Evolutionary conservation across 192 early-diverging fungal genomes (phyloP).

Genomic region (Umbelopsis vinacea): DNA sequence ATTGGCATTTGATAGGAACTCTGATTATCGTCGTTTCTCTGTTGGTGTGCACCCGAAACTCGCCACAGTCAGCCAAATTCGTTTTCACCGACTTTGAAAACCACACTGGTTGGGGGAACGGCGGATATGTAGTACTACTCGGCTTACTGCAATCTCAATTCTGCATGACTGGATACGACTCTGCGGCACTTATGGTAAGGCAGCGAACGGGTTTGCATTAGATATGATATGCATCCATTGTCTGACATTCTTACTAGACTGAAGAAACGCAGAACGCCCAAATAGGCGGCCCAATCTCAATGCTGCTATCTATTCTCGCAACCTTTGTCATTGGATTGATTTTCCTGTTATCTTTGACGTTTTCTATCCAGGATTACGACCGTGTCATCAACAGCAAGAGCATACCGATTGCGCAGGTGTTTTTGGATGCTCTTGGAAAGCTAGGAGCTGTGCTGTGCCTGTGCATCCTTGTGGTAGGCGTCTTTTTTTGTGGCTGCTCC

Average conservation of each 20-base stretch:
- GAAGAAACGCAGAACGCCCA: conserved; percentile 51
- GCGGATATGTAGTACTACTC: conserved; percentile 27
- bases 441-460: conserved; percentile 37
- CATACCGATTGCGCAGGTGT: conserved; percentile 42
- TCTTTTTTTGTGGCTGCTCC: conserved; percentile 42
- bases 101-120: conserved; percentile 36
- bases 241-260: not conserved
- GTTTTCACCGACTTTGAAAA: conserved; percentile 45
- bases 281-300: conserved; percentile 41
- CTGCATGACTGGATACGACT: conserved; percentile 37
- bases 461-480: conserved; percentile 41
- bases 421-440: conserved; percentile 44
- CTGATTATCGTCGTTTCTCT: conserved; percentile 37
- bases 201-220: too few relatives aligned
- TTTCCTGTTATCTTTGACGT: conserved; percentile 39
- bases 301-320: conserved; percentile 40
- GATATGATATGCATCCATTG: too few relatives aligned
- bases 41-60: conserved; percentile 27
- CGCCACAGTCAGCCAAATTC: conserved; percentile 29
- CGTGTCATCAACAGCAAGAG: conserved; percentile 26
- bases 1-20: conserved; percentile 44
- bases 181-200: not conserved
- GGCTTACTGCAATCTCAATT: conserved; percentile 42
- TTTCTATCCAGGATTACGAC: conserved; percentile 43
- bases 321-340: conserved; percentile 36